Evolutionary conservation across 2,329 filamentous ascomycete genomes (phyloP), one percentile per base, ranked within the genome.

Genomic region (Calonectria hongkongensis): DNA sequence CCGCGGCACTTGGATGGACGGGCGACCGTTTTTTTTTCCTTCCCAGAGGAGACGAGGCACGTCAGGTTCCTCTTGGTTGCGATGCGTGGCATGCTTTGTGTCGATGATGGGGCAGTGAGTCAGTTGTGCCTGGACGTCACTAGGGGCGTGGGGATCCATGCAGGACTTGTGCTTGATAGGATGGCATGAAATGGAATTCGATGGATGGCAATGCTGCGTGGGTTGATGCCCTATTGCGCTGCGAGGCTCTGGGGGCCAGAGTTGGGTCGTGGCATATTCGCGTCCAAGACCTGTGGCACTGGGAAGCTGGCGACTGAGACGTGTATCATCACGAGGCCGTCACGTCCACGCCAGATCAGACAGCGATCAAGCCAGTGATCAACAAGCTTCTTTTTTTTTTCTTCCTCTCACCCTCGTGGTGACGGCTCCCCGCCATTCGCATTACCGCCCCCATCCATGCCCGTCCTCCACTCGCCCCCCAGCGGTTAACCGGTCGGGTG

Each of bases 401-500:
- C 28, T 21, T 21, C n/a, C 28, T 45, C 58, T 62, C 58, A 13
- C 58, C 43, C 58, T 15, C n/a, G 10, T 58, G 18, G 30, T 25
- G 30, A 58, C 54, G 33, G 50, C 54, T 56, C 56, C 62, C 62
- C 62, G 33, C 63, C 47, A 66, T 56, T 66, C 48, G 13, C 62
- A 51, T 65, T 47, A 33, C 30, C 45, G 21, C 18, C 30, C 36
- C 27, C 28, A 39, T 65, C 62, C 62, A 65, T 65, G 43, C 62
- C 21, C 21, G 60, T 28, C 51, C 67, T 72, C 69, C 56, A 66
- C 63, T 12, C 54, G 30, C 45, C 66, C 66, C 30, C 62, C 65
- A 73, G 76, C 76, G 76, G 74, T 73, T 77, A 77, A 70, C 47
- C 47, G 25, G 68, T 58, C 33, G 62, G 71, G 64, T 76, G 76